phyloP scores from a whole-genome alignment of 2,329 filamentous ascomycete species.

The Mariannaea elegans region DNA sequence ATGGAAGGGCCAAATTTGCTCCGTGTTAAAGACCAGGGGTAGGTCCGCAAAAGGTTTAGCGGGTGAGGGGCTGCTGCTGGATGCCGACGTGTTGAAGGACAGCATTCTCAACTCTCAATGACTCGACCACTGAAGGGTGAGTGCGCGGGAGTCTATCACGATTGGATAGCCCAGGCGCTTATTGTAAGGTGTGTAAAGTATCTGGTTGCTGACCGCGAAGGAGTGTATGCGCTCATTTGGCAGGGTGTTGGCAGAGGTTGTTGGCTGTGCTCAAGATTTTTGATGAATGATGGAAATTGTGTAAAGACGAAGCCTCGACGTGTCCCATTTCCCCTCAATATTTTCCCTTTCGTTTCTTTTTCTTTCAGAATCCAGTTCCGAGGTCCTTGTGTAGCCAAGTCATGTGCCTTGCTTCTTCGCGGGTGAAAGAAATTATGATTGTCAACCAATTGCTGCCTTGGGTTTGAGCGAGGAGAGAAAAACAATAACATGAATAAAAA shows the following conservation, averaged over 20 bases:
- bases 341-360: conserved; percentile 4
- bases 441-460: background rate
- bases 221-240: no score
- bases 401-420: background rate
- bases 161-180: background rate
- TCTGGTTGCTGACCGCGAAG: no score
- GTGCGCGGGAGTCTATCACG: background rate
- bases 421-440: background rate
- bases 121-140: background rate
- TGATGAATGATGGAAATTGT: background rate
- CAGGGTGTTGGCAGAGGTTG: no score
- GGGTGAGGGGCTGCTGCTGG: conserved; percentile 26
- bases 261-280: background rate
- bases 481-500: background rate
- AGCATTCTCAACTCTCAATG: no score
- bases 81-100: conserved; percentile 9
- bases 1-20: conserved; percentile 22
- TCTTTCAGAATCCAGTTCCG: background rate
- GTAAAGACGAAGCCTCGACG: background rate
- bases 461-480: no score
- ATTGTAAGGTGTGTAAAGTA: no score
- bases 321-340: background rate
- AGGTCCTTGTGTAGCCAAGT: background rate
- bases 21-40: conserved; percentile 8
- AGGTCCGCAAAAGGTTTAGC: conserved; percentile 17